phyloP scores from a whole-genome alignment of 495 filamentous ascomycete genomes.

The Xylaria castorea region DNA sequence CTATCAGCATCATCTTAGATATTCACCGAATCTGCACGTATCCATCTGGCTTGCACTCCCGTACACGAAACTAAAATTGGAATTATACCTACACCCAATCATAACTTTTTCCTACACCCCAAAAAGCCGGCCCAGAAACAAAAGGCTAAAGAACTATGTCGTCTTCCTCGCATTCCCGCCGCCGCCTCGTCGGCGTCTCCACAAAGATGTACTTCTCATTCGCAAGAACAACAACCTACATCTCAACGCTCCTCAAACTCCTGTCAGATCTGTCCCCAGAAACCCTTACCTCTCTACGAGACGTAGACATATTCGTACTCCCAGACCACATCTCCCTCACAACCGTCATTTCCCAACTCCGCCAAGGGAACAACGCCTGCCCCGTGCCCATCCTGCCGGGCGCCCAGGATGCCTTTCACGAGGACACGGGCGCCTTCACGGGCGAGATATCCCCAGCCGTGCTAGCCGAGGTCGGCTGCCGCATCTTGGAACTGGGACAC shows the following conservation, averaged over 20 bases:
- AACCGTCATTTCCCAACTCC: slow-evolving; percentile 59
- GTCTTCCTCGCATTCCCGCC: slow-evolving; percentile 53
- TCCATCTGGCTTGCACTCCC: not conserved
- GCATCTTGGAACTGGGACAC: slow-evolving; percentile 78
- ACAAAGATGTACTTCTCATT: slow-evolving; percentile 87
- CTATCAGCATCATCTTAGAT: not conserved
- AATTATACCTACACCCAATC: not conserved
- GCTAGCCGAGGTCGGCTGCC: slow-evolving; percentile 67
- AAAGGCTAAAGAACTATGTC: slow-evolving; percentile 21
- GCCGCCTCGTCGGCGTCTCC: slow-evolving; percentile 76
- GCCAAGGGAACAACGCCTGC: slow-evolving; percentile 62
- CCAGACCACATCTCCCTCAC: slow-evolving; percentile 75
- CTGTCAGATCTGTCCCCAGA: slow-evolving; percentile 44
- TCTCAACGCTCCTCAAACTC: slow-evolving; percentile 61
- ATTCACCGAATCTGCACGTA: not conserved
- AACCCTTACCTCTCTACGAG: slow-evolving; percentile 39
- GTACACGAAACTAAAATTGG: not conserved
- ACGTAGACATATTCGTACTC: slow-evolving; percentile 68
- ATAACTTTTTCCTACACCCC: not conserved
- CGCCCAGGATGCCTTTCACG: slow-evolving; percentile 76
- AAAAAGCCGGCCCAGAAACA: not conserved
- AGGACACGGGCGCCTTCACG: slow-evolving; percentile 73
- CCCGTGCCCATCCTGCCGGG: slow-evolving; percentile 64
- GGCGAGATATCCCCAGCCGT: slow-evolving; percentile 76
- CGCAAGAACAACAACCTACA: slow-evolving; percentile 66